Evolutionary conservation across 1,284 basidiomycete species (phyloP).

Genomic region (Afroboletus lepidellus): DNA sequence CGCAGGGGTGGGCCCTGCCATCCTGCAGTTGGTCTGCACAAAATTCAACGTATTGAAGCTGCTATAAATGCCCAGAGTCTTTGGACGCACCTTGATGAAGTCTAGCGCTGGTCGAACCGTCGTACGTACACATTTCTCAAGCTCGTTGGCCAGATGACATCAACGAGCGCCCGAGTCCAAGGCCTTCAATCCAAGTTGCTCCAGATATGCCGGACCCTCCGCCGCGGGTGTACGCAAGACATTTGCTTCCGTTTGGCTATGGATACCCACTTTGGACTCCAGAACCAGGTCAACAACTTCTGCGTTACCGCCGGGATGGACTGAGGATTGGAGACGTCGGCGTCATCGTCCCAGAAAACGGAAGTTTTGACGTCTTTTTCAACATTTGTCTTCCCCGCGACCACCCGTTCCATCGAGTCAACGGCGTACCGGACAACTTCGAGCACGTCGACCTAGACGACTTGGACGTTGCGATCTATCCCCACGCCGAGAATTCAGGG

Average conservation of each 20-base stretch:
- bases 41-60: not conserved
- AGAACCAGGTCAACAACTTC: slow-evolving; percentile 16
- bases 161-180: not conserved
- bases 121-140: not conserved
- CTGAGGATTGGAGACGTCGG: slow-evolving; percentile 28
- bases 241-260: slow-evolving; percentile 1
- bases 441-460: not conserved
- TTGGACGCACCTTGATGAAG: not conserved
- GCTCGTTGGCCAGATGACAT: not conserved
- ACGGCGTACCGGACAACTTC: slow-evolving; percentile 12
- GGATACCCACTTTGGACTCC: slow-evolving; percentile 20
- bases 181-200: not conserved
- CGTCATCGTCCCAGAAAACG: slow-evolving; percentile 11
- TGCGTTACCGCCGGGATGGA: slow-evolving; percentile 10
- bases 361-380: slow-evolving; percentile 28
- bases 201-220: not conserved
- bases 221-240: slow-evolving; percentile 17
- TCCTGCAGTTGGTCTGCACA: not conserved
- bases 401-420: slow-evolving; percentile 4
- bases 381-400: slow-evolving; percentile 23
- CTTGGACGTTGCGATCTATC: not conserved
- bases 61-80: not conserved
- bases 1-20: not conserved
- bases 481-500: not conserved
- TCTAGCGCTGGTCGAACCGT: not conserved